Evolutionary conservation across 2,329 filamentous ascomycete species (phyloP), one percentile per base, ranked within the genome.

Genomic region (Diaporthe aspalathi): DNA sequence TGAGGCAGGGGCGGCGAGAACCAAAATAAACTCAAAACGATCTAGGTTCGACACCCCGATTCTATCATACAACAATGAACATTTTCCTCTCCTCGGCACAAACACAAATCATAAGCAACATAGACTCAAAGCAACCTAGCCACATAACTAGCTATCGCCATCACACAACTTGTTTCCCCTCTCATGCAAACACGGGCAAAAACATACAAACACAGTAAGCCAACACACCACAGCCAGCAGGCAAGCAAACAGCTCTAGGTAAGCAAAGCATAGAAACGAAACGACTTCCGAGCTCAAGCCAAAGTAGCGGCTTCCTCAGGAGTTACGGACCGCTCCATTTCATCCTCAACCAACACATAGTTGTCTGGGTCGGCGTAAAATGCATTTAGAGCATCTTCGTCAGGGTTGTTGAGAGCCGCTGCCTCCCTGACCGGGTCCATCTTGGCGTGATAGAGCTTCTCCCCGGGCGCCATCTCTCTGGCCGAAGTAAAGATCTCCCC

Each of bases 291-390:
- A 57, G 54, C 54, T 57, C 54, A 57, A 57, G 53, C 17, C n/a
- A 40, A 11, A 24, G n/a, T 40, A 57, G 53, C 32, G 53, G n/a
- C 14, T 40, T 57, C 54, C n/a, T 40, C 54, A 27, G n/a, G 20
- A 24, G n/a, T 57, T 38, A 24, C 35, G 14, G 6, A 14, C 40
- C 54, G 54, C 54, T 40, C 54, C 54, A 57, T 16, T n/a, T 57
- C 54, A 57, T 57, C 54, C 35, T 57, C 54, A n/a, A 57, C 14
- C 54, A 57, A 17, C 32, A 40, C 54, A 57, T 57, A 57, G 54
- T 24, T 57, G 54, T 57, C 54, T 11, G 54, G 54, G 54, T 57
- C 17, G 54, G 54, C 54, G 12, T 9, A 57, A 40, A 57, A 40
- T 24, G 54, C 54, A 24, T 57, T 24, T 2, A n/a, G 54, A 24